A percentile compares a stretch with the other conserved stretches of the same genome.
Conservation (phyloP, 2,329 filamentous ascomycete genomes). For the Paraphaeosphaeria sporulosa region DNA sequence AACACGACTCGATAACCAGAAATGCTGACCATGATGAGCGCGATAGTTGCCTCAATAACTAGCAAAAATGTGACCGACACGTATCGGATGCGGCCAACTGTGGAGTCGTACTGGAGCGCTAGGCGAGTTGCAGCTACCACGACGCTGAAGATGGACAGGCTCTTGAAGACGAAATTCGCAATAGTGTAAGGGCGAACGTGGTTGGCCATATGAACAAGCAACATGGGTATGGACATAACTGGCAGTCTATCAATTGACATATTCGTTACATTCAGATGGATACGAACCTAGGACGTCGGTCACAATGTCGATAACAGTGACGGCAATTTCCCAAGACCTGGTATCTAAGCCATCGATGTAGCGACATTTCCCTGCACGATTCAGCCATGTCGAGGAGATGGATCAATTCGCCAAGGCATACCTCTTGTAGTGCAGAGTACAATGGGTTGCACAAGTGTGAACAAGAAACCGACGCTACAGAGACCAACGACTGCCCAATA, state of each 20-base stretch:
- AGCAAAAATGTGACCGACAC: conserved; percentile 19
- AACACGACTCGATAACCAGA: conserved; percentile 23
- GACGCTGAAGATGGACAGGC: conserved; percentile 23
- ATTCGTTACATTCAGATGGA: background rate
- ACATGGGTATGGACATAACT: conserved; percentile 25
- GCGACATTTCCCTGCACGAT: conserved; percentile 16
- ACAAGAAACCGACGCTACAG: conserved; percentile 18
- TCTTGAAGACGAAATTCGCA: conserved; percentile 25
- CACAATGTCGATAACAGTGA: conserved; percentile 23
- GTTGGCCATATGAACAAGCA: conserved; percentile 26
- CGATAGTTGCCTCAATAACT: conserved; percentile 20
- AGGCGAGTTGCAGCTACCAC: conserved; percentile 21
- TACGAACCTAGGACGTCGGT: conserved; percentile 24
- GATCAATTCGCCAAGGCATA: background rate
- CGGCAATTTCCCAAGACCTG: conserved; percentile 17
- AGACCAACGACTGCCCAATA: conserved; percentile 22
- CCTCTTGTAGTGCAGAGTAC: conserved; percentile 21
- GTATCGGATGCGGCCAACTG: conserved; percentile 20
- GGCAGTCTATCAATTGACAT: background rate
- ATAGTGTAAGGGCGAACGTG: conserved; percentile 20
- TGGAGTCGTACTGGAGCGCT: conserved; percentile 19
- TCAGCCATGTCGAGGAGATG: conserved; percentile 7
- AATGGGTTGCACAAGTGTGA: conserved; percentile 24
- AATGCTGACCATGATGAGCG: conserved; percentile 24
- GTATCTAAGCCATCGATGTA: conserved; percentile 16